Evolutionary conservation across 2,329 filamentous ascomycete genomes (phyloP).

Genomic region (Calonectria ilicicola): DNA sequence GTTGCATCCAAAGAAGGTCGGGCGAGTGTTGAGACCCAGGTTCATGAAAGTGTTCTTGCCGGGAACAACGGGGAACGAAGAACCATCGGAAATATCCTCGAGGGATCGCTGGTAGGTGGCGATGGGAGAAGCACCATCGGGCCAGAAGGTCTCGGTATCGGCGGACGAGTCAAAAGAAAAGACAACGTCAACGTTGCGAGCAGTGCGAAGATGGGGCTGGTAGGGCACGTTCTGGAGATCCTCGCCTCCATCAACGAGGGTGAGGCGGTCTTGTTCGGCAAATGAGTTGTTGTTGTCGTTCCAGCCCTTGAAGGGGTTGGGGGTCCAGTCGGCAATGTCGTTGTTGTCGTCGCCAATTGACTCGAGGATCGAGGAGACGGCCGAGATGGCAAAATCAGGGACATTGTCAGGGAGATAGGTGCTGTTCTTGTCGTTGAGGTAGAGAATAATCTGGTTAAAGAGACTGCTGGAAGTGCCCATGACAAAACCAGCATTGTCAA

Average conservation of each 20-base stretch:
- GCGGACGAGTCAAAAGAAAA: constrained; percentile 74
- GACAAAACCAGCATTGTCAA: constrained; percentile 83
- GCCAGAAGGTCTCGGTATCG: constrained; percentile 69
- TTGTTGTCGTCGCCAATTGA: constrained; percentile 70
- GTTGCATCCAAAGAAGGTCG: constrained; percentile 75
- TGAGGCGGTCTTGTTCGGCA: constrained; percentile 65
- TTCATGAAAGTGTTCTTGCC: constrained; percentile 67
- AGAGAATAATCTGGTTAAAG: constrained; percentile 79
- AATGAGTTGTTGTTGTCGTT: constrained; percentile 58
- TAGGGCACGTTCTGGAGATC: constrained; percentile 85
- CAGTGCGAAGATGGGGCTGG: constrained; percentile 67
- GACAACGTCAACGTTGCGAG: constrained; percentile 70
- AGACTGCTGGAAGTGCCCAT: constrained; percentile 86
- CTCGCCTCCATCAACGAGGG: constrained; percentile 84
- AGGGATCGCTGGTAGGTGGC: constrained; percentile 68
- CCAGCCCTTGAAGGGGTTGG: constrained; percentile 70
- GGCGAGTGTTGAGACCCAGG: constrained; percentile 68
- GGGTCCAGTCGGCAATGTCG: constrained; percentile 79
- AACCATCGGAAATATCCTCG: constrained; percentile 61
- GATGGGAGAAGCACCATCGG: constrained; percentile 69
- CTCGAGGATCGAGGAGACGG: constrained; percentile 63
- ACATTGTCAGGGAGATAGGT: constrained; percentile 64
- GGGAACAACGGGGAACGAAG: constrained; percentile 70
- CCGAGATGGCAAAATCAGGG: constrained; percentile 54
- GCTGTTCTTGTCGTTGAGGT: constrained; percentile 67